phyloP scores from a whole-genome alignment of 192 early-diverging fungal species.

The Podila clonocystis region DNA sequence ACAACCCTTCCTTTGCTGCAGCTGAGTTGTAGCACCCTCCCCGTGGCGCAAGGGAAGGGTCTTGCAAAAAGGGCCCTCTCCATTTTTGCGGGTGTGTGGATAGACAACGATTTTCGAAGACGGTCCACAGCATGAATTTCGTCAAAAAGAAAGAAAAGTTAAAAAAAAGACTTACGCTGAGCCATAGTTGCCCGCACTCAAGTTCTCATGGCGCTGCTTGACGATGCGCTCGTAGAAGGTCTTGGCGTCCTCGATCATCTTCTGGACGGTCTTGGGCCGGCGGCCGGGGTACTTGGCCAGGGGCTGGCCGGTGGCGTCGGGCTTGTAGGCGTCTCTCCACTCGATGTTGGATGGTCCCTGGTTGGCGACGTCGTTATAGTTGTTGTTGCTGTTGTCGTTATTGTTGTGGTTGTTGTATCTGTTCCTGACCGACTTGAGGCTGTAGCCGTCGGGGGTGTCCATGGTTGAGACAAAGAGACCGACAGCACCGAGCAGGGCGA shows the following conservation, averaged over 20 bases:
- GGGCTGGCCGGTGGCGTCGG: constrained; percentile 3
- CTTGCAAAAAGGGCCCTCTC: too few species aligned
- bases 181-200: background rate
- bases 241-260: constrained; percentile 25
- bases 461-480: constrained; percentile 29
- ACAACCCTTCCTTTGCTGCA: too few species aligned
- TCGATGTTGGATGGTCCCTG: background rate
- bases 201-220: constrained; percentile 13
- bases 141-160: too few species aligned
- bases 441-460: constrained; percentile 7
- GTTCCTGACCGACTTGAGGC: constrained; percentile 8
- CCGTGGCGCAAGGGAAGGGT: too few species aligned
- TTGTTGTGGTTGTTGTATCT: constrained; percentile 7
- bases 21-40: too few species aligned
- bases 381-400: background rate
- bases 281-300: constrained; percentile 18
- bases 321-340: constrained; percentile 15
- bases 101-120: background rate
- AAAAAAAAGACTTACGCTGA: constrained; percentile 15
- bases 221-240: constrained; percentile 25
- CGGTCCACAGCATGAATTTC: background rate
- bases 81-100: too few species aligned
- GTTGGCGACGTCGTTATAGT: background rate
- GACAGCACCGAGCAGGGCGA: constrained; percentile 16
- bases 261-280: constrained; percentile 24